Conservation (phyloP, 805 yeast genomes). For the Ogataea nakhonphanomensis region DNA sequence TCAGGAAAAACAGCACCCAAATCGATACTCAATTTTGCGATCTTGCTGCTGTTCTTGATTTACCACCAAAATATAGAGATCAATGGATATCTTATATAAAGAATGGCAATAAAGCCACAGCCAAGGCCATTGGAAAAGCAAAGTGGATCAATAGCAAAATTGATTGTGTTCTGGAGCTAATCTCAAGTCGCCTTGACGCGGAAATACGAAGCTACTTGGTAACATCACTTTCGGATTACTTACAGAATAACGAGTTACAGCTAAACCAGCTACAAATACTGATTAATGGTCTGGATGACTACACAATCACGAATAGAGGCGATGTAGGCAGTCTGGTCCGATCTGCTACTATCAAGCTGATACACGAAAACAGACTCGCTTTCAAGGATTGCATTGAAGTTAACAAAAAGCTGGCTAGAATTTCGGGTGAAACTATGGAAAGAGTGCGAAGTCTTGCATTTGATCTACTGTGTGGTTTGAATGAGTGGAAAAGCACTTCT, state of each 20-base stretch:
- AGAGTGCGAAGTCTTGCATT: slow-evolving; percentile 45
- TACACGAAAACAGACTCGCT: slow-evolving; percentile 29
- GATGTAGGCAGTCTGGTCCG: slow-evolving; percentile 87
- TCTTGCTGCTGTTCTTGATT: slow-evolving; percentile 17
- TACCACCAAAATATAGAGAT: slow-evolving; percentile 19
- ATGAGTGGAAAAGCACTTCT: slow-evolving; percentile 16
- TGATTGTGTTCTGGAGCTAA: slow-evolving; percentile 25
- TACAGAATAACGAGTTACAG: slow-evolving; percentile 19
- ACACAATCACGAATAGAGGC: slow-evolving; percentile 76
- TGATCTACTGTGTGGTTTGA: slow-evolving; percentile 32
- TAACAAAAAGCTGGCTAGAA: slow-evolving; percentile 43
- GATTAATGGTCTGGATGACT: slow-evolving; percentile 59
- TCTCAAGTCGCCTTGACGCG: slow-evolving; percentile 29
- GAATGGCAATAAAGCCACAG: slow-evolving; percentile 37
- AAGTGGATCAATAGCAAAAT: slow-evolving; percentile 16
- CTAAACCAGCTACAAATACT: slow-evolving; percentile 13
- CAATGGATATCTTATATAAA: slow-evolving; percentile 38
- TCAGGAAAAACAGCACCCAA: slow-evolving; percentile 24
- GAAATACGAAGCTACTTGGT: slow-evolving; percentile 25
- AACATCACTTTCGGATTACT: slow-evolving; percentile 24
- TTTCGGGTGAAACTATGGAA: slow-evolving; percentile 64
- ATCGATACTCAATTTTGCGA: slow-evolving; percentile 31
- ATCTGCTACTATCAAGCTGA: slow-evolving; percentile 39
- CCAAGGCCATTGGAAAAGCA: slow-evolving; percentile 35
- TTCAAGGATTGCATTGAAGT: slow-evolving; percentile 19